Conservation (phyloP, 140 eudicot species). For the Stevia rebaudiana region DNA sequence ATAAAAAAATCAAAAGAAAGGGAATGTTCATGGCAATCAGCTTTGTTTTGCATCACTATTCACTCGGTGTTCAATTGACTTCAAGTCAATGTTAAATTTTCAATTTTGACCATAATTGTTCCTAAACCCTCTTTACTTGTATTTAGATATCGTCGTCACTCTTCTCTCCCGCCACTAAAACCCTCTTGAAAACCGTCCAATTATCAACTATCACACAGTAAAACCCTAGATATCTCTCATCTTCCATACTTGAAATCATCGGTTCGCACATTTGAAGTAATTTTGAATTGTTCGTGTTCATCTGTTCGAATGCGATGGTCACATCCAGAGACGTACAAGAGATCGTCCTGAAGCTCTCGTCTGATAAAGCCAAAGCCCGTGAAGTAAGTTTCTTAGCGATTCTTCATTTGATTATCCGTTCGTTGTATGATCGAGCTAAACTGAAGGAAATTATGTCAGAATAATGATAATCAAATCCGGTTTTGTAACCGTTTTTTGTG, state of each 20-base stretch:
- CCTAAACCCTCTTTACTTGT: neutral
- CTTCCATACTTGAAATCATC: slow-evolving; percentile 4
- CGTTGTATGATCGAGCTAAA: neutral
- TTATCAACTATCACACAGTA: neutral
- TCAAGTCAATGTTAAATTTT: neutral
- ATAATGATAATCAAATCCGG: neutral
- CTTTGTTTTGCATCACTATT: too few relatives aligned
- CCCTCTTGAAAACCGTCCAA: slow-evolving; percentile 16
- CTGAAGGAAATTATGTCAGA: neutral
- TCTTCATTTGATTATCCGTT: neutral
- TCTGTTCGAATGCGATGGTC: slow-evolving; percentile 37
- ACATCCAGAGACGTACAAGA: slow-evolving; percentile 75
- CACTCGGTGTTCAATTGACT: too few relatives aligned
- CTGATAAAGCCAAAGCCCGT: slow-evolving; percentile 75
- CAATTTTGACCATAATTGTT: slow-evolving; percentile 12
- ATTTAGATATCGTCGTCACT: neutral
- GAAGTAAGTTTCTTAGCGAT: slow-evolving; percentile 42
- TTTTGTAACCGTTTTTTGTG: neutral
- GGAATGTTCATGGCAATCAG: too few relatives aligned
- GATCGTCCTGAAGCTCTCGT: slow-evolving; percentile 61
- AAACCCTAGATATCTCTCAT: slow-evolving; percentile 12
- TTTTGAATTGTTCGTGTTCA: neutral
- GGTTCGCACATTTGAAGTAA: neutral
- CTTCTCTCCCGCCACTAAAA: slow-evolving; percentile 26
- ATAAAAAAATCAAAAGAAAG: too few relatives aligned